phyloP scores from a whole-genome alignment of 495 filamentous ascomycete genomes.

The Tetracladium setigerum region DNA sequence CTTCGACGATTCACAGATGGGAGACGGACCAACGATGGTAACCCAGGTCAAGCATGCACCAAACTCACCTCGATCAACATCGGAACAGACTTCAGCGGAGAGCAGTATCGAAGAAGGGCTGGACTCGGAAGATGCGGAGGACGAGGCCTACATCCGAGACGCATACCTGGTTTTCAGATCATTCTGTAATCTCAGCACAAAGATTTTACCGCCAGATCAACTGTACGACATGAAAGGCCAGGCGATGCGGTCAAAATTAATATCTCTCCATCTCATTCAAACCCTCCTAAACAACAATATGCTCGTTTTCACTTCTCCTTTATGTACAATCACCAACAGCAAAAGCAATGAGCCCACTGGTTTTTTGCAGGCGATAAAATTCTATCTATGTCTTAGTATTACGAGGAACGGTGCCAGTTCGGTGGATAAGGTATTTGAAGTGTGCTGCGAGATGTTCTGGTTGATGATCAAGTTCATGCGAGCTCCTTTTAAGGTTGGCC shows the following conservation, averaged over 20 bases:
- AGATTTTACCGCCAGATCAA: constrained; percentile 79
- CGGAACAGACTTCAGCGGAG: constrained; percentile 41
- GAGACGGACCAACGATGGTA: constrained; percentile 89
- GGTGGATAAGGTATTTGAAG: constrained; percentile 85
- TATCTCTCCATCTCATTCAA: constrained; percentile 91
- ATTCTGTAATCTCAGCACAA: constrained; percentile 95
- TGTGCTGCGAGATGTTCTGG: constrained; percentile 97
- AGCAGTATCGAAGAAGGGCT: constrained; percentile 38
- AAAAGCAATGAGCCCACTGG: constrained; percentile 76
- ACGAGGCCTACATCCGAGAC: constrained; percentile 94
- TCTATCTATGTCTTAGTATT: constrained; percentile 88
- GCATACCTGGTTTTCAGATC: constrained; percentile 95
- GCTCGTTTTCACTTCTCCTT: constrained; percentile 76
- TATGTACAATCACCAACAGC: constrained; percentile 82
- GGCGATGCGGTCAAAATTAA: constrained; percentile 93
- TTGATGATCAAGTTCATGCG: constrained; percentile 90
- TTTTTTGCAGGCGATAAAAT: constrained; percentile 92
- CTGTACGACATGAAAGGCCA: constrained; percentile 87
- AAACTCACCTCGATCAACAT: constrained; percentile 50
- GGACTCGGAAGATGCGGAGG: constrained; percentile 76
- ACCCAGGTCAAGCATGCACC: constrained; percentile 61
- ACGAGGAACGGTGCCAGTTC: constrained; percentile 93
- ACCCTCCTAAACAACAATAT: constrained; percentile 90
- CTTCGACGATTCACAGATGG: constrained; percentile 85
- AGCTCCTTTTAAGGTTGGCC: constrained; percentile 77